A percentile compares a stretch with the other conserved stretches of the same genome.
Conservation (phyloP, 2,329 filamentous ascomycete genomes). For the Aspergillus brasiliensis region DNA sequence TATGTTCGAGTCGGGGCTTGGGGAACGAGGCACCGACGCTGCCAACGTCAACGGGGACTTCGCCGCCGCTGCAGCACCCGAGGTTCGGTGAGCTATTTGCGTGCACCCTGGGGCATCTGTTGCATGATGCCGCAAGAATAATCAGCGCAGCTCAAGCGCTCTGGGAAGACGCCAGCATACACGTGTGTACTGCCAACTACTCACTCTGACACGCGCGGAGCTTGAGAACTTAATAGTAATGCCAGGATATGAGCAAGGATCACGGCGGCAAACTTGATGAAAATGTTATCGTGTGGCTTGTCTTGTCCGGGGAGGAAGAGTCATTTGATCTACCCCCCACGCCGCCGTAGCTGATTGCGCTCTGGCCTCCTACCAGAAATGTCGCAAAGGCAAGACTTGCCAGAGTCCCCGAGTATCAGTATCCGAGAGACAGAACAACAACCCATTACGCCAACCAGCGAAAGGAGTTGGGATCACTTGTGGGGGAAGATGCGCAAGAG, state of each 20-base stretch:
- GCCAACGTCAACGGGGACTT: constrained; percentile 36
- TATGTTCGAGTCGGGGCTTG: constrained; percentile 63
- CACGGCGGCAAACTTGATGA: background rate
- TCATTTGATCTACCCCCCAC: background rate
- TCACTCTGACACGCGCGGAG: background rate
- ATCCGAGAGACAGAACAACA: background rate
- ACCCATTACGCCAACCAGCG: background rate
- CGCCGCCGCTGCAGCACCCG: constrained; percentile 36
- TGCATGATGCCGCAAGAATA: background rate
- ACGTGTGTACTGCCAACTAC: too few relatives aligned
- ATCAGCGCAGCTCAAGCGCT: background rate
- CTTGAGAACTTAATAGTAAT: background rate
- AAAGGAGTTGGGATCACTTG: background rate
- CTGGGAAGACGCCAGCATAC: background rate
- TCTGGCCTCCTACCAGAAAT: background rate
- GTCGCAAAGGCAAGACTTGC: background rate
- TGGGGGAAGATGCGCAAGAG: background rate
- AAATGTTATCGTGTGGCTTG: background rate
- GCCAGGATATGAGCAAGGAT: background rate
- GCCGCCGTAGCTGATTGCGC: background rate
- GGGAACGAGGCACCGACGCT: constrained; percentile 24
- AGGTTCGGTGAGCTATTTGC: constrained; percentile 31
- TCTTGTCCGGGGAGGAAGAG: background rate
- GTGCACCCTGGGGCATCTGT: background rate
- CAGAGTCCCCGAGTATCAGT: background rate